A percentile compares a stretch with the other conserved stretches of the same genome.
Evolutionary conservation across 2,329 filamentous ascomycete species (phyloP).

Genomic region (Tolypocladium amazonense): DNA sequence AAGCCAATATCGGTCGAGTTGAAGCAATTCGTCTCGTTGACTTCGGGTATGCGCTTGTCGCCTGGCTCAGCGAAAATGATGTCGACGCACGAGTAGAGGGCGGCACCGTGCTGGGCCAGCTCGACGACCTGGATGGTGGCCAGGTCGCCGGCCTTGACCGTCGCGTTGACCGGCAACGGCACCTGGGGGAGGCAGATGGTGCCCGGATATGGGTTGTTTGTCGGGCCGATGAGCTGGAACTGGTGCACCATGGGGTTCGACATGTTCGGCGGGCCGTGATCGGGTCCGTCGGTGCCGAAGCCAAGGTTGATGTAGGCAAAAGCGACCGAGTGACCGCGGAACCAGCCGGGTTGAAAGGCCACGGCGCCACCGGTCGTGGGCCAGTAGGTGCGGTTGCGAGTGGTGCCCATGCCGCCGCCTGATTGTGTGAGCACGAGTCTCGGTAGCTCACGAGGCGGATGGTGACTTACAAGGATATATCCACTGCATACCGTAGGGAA

Average conservation of each 20-base stretch:
- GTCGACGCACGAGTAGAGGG: conserved; percentile 87
- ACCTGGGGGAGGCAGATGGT: conserved; percentile 86
- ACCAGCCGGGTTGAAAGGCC: conserved; percentile 90
- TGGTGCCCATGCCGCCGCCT: conserved; percentile 77
- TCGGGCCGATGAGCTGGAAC: conserved; percentile 75
- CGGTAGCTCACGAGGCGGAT: not conserved
- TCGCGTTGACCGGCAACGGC: conserved; percentile 62
- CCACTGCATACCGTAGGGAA: conserved; percentile 91
- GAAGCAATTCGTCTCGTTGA: conserved; percentile 78
- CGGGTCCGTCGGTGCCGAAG: conserved; percentile 57
- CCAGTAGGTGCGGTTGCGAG: conserved; percentile 85
- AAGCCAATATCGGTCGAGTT: conserved; percentile 74
- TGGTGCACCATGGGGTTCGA: conserved; percentile 69
- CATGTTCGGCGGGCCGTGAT: conserved; percentile 69
- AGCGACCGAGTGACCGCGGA: conserved; percentile 73
- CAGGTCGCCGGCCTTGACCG: conserved; percentile 69
- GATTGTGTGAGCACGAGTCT: not conserved
- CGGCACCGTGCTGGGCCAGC: conserved; percentile 70
- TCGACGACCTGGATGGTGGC: conserved; percentile 87
- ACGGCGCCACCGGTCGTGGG: conserved; percentile 79
- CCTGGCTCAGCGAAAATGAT: conserved; percentile 79
- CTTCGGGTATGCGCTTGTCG: conserved; percentile 54
- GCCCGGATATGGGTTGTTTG: conserved; percentile 75
- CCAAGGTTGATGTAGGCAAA: conserved; percentile 89
- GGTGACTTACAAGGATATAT: conserved; percentile 72